Evolutionary conservation across 257 asterid genomes (phyloP).

Genomic region (Jacaranda copaia): DNA sequence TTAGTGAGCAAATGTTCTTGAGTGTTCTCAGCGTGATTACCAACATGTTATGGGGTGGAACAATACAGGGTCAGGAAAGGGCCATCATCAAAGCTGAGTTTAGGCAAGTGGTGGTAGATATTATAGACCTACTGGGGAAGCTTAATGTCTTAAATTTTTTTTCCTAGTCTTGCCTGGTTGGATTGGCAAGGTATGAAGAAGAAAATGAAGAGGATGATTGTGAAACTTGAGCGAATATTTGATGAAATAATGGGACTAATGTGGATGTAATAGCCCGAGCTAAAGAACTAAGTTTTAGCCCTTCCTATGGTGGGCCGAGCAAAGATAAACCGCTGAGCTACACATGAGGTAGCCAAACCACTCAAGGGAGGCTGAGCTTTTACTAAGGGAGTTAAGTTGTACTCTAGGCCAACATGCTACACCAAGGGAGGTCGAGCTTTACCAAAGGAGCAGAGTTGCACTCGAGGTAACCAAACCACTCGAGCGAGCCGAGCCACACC

Average conservation of each 20-base stretch:
- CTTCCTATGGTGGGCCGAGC: too few relatives aligned
- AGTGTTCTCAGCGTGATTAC: slow-evolving; percentile 49
- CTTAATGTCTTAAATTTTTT: slow-evolving; percentile 66
- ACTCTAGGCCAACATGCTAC: too few relatives aligned
- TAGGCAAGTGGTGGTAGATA: slow-evolving; percentile 44
- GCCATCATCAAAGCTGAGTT: slow-evolving; percentile 50
- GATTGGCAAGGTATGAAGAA: slow-evolving; percentile 60
- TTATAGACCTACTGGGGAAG: slow-evolving; percentile 43
- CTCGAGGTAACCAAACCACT: too few relatives aligned
- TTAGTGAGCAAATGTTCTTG: slow-evolving; percentile 52
- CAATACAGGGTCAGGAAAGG: slow-evolving; percentile 36
- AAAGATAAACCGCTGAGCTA: too few relatives aligned
- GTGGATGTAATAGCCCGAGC: too few relatives aligned
- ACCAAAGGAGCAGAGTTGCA: too few relatives aligned
- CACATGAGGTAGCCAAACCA: too few relatives aligned
- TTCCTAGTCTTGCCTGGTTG: slow-evolving; percentile 50
- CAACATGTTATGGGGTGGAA: slow-evolving; percentile 59
- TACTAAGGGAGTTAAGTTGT: too few relatives aligned
- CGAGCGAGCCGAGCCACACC: too few relatives aligned
- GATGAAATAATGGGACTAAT: slow-evolving; percentile 38
- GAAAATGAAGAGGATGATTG: slow-evolving; percentile 32
- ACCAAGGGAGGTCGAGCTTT: too few relatives aligned
- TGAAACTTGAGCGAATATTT: slow-evolving; percentile 40
- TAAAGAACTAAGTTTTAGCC: too few relatives aligned
- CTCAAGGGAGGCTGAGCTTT: too few relatives aligned